Conservation (phyloP, 2,329 filamentous ascomycete genomes). For the Cryphonectria carpinicola region DNA sequence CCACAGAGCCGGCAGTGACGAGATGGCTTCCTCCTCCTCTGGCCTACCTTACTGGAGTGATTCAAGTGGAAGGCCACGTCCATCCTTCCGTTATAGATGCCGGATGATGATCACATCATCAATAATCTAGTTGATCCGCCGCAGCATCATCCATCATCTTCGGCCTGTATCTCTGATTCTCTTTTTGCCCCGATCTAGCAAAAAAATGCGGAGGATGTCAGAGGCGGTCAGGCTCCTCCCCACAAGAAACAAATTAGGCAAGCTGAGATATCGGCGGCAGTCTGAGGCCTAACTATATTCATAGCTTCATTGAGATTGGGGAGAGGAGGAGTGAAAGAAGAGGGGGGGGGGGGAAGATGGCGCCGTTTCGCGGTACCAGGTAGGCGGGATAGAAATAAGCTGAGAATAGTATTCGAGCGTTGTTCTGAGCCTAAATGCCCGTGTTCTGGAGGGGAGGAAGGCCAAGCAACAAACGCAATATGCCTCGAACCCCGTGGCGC, state of each 20-base stretch:
- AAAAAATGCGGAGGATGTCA: not conserved
- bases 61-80: not conserved
- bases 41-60: not conserved
- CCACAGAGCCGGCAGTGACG: not conserved
- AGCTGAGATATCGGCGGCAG: not conserved
- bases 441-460: not conserved
- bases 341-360: not conserved
- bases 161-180: not conserved
- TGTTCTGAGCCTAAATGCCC: not conserved
- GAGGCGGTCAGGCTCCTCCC: not conserved
- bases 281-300: not conserved
- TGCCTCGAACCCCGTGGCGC: not conserved
- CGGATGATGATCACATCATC: slow-evolving; percentile 1
- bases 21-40: not conserved
- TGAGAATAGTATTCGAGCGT: not conserved
- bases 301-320: not conserved
- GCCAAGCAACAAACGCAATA: not conserved
- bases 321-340: not conserved
- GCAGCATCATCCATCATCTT: not conserved
- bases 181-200: not conserved
- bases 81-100: slow-evolving; percentile 15
- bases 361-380: not conserved
- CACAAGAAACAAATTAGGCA: not conserved
- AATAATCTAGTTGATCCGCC: slow-evolving; percentile 1
- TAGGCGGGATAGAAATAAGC: not conserved